These are phyloP conservation scores for Tetrastigma voinierianum DNA, from an alignment of 164 flowering plant genomes.

Conservation along the genomic window DNA sequence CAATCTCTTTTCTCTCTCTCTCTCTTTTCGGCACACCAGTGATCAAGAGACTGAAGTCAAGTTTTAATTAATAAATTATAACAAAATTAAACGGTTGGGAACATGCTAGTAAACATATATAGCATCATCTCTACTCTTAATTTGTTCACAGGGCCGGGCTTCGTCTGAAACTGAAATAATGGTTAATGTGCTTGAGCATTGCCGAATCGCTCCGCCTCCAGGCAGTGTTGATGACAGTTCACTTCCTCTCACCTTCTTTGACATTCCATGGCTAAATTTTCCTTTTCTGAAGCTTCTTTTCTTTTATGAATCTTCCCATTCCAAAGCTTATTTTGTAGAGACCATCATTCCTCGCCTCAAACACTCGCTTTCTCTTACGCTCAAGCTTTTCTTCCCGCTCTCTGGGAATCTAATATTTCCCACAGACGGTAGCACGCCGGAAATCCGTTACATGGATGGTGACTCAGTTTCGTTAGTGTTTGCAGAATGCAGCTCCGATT, in stretches of 20 bases:
- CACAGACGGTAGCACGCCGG: constrained; percentile 3
- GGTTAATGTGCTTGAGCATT: too few relatives aligned
- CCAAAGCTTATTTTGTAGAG: constrained; percentile 5
- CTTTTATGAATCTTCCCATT: constrained; percentile 25
- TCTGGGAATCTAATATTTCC: constrained; percentile 26
- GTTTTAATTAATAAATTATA: too few relatives aligned
- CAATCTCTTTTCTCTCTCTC: too few relatives aligned
- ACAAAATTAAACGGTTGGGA: too few relatives aligned
- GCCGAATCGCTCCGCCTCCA: too few relatives aligned
- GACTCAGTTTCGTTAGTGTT: constrained; percentile 21
- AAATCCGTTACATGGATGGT: constrained; percentile 6
- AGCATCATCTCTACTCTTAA: too few relatives aligned
- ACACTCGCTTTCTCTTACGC: constrained; percentile 36
- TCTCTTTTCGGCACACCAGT: too few relatives aligned
- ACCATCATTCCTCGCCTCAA: constrained; percentile 31
- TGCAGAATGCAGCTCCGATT: constrained; percentile 17
- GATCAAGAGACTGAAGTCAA: too few relatives aligned
- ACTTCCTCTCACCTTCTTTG: constrained; percentile 17
- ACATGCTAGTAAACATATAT: too few relatives aligned
- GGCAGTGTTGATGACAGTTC: background rate
- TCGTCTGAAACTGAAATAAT: too few relatives aligned
- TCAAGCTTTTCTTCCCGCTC: constrained; percentile 32
- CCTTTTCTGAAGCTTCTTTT: constrained; percentile 20
- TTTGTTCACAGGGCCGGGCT: too few relatives aligned
- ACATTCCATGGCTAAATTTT: constrained; percentile 7